Evolutionary conservation across 176 grass and related monocot species (phyloP).

Genomic region (Triticum monococcum): DNA sequence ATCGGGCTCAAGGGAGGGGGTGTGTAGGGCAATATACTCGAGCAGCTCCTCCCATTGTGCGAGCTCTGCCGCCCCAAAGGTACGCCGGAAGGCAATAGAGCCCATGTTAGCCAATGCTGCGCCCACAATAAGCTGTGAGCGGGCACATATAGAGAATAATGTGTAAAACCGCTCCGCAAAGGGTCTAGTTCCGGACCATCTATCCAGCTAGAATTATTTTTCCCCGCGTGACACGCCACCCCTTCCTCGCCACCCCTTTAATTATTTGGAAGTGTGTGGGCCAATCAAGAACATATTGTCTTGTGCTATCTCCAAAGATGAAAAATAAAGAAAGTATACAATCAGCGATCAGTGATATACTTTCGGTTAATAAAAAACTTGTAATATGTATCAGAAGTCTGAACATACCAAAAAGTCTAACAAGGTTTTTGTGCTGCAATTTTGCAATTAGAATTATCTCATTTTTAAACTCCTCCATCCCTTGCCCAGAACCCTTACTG

Average conservation of each 20-base stretch:
- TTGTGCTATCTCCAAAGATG: slow-evolving; percentile 19
- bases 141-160: too few species aligned
- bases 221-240: too few species aligned
- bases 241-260: slow-evolving; percentile 35
- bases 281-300: slow-evolving; percentile 41
- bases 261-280: slow-evolving; percentile 38
- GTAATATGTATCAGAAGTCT: neutral
- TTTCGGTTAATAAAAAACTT: neutral
- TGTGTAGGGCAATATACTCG: too few species aligned
- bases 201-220: too few species aligned
- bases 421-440: slow-evolving; percentile 33
- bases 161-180: too few species aligned
- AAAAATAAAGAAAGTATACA: neutral
- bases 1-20: too few species aligned
- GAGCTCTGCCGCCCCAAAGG: too few species aligned
- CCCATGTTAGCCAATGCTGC: too few species aligned
- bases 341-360: neutral
- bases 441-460: slow-evolving; percentile 31
- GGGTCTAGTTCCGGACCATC: too few species aligned
- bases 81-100: too few species aligned
- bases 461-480: slow-evolving; percentile 43
- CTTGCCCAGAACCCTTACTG: slow-evolving; percentile 35
- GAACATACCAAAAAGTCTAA: slow-evolving; percentile 26
- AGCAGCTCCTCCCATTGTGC: too few species aligned
- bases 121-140: too few species aligned